Base-by-base conservation (phyloP, 163 green algal species). In the Chloromonas sp. region DNA sequence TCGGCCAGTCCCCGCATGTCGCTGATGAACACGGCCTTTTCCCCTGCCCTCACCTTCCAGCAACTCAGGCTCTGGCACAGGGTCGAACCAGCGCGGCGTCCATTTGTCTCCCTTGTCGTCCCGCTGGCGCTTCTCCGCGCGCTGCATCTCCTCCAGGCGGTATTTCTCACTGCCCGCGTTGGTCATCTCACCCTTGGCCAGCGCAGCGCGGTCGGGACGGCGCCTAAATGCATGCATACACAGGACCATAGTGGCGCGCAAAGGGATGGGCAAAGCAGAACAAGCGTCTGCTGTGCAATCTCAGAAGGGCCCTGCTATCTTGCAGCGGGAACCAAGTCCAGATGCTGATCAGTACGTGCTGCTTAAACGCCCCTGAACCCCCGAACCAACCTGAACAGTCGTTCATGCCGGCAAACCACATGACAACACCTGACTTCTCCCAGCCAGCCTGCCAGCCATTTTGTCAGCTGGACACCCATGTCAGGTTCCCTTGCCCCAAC, bases 71-170 rank as follows among this genome's bases (percentile, higher is more conserved):
- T 84, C 83, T 0, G 88, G 84, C 79, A 93, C 89, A 59, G 85
- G 70, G 58, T 84, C 87, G 92, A 98, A 98, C 91, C 93, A 98
- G n/a, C 92, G 89, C n/a, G 96, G 93, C 84, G 74, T 71, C 96
- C 96, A 98, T n/a, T 58, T 61, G 14, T 94, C 91, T 14, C 88
- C 89, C 8, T 83, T 71, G 84, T 88, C 83, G 78, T 96, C 92
- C 2, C 93, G 91, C 87, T 96, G 86, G 71, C 91, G 85, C 77
- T 92, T 89, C 91, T 97, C 95, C 2, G 92, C 92, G 14, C 94
- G 87, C 89, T 98, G 94, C 88, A 94, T 93, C 88, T 97, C 93
- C 85, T 98, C 96, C 66, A 98, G 82, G 58, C 87, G 86, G 81
- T 95, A 88, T 88, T 98, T 98, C 87, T 94, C 91, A 71, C 88